Percentiles rank a stretch among this genome's conserved stretches.
Conservation (phyloP, 2,329 filamentous ascomycete genomes). For the Diaporthe batatas region DNA sequence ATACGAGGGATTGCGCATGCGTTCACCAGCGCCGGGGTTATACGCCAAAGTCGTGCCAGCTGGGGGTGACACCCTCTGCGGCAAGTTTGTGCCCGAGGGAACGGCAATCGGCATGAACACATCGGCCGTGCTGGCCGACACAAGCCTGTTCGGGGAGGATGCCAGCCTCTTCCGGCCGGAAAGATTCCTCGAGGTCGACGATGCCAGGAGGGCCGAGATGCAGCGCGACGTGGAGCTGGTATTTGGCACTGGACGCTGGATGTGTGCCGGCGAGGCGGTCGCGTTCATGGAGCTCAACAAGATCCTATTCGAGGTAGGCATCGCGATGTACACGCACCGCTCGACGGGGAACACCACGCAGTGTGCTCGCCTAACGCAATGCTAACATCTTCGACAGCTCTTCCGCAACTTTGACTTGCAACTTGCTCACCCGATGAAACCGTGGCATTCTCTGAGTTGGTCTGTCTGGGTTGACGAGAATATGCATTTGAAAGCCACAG, state of each 20-base stretch:
- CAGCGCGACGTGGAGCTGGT: slow-evolving; percentile 52
- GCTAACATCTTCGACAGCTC: slow-evolving; percentile 11
- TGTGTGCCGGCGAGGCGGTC: slow-evolving; percentile 58
- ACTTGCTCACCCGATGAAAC: slow-evolving; percentile 16
- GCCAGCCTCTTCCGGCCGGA: slow-evolving; percentile 72
- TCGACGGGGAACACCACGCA: neutral
- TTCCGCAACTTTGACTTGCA: slow-evolving; percentile 37
- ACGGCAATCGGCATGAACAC: slow-evolving; percentile 45
- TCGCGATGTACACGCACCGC: neutral
- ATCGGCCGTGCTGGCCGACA: slow-evolving; percentile 35
- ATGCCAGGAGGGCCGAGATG: slow-evolving; percentile 49
- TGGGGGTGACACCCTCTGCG: slow-evolving; percentile 48
- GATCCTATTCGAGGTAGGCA: slow-evolving; percentile 55
- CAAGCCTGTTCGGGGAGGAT: slow-evolving; percentile 59
- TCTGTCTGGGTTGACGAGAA: slow-evolving; percentile 22
- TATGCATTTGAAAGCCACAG: slow-evolving; percentile 1
- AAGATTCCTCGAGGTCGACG: slow-evolving; percentile 66
- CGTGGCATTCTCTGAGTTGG: slow-evolving; percentile 21
- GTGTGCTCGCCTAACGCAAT: slow-evolving; percentile 11
- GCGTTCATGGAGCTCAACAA: slow-evolving; percentile 60
- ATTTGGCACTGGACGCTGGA: slow-evolving; percentile 56
- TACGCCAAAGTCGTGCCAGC: slow-evolving; percentile 47
- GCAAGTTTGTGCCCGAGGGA: slow-evolving; percentile 49
- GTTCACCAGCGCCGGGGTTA: slow-evolving; percentile 43
- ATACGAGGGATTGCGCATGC: slow-evolving; percentile 46